Evolutionary conservation across 2,329 filamentous ascomycete genomes (phyloP), one percentile per base, ranked within the genome.

Genomic region (Colletotrichum costaricense): DNA sequence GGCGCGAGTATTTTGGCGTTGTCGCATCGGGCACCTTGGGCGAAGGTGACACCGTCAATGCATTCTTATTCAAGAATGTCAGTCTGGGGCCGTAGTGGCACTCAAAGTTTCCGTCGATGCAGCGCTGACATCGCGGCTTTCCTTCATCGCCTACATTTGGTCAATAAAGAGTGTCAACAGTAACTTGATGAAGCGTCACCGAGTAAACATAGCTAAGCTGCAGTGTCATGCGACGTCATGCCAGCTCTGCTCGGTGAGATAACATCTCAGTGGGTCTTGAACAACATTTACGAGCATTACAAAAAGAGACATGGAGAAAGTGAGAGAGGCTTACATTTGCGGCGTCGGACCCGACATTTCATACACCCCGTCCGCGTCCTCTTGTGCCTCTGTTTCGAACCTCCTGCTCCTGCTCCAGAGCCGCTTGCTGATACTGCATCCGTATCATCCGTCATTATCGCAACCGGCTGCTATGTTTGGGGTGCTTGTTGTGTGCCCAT

Each of bases 101-200:
- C 55, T 86, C 81, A 35, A 87, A 84, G 9, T 83, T 82, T 42
- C 86, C 84, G 1, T 82, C 80, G 19, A 83, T 77, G 71, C 88
- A 89, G 74, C 87, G 85, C 56, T 82, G 83, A 56, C 88, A 89
- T 3, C 78, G 78, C 4, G 87, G 88, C 75, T 87, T 88, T 16
- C 79, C 79, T 78, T 89, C 87, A 71, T 89, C 87, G 72, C 88
- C 86, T 88, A 69, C 24, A n/a, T 11, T 24, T 33, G n/a, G 26
- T 28, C 14, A 16, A 38, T 7, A 26, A 62, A 24, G 2, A 6
- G 24, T 5, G 16, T 58, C 5, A 12, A 33, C n/a, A n/a, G 26
- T 68, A 28, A 68, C 64, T 14, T 58, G 42, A 8, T 24, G 28
- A 35, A 19, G n/a, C 24, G 22, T 46, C 38, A 58, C 52, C 60